These are phyloP conservation scores for Insectozyma bohioensis DNA, from an alignment of 1,139 yeast genomes.

Conservation along the genomic window DNA sequence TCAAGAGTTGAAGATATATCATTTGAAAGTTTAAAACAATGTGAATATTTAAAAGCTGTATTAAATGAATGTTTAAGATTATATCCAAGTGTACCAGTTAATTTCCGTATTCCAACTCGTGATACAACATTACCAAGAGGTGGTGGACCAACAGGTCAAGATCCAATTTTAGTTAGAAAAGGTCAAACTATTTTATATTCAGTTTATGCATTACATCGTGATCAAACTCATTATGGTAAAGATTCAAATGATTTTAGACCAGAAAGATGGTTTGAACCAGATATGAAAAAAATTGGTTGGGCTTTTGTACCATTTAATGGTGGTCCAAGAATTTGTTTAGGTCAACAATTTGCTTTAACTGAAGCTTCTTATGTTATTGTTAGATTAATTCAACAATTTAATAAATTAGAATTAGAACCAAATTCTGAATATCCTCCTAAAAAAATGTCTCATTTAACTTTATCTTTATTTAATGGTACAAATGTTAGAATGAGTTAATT, in stretches of 20 bases:
- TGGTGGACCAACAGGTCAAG: conserved; percentile 46
- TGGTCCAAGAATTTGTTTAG: conserved; percentile 61
- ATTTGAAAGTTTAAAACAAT: conserved; percentile 48
- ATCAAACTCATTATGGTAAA: conserved; percentile 40
- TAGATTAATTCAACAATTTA: conserved; percentile 38
- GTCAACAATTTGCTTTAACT: conserved; percentile 59
- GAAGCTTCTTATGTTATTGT: conserved; percentile 51
- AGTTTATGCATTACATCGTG: conserved; percentile 44
- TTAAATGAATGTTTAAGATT: conserved; percentile 51
- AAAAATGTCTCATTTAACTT: conserved; percentile 34
- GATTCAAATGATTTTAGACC: conserved; percentile 47
- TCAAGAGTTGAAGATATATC: conserved; percentile 27
- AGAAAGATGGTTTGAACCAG: conserved; percentile 48
- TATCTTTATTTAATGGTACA: conserved; percentile 29
- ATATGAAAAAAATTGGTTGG: conserved; percentile 44
- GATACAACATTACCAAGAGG: conserved; percentile 55
- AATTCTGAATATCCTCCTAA: conserved; percentile 32
- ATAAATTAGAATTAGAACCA: conserved; percentile 16
- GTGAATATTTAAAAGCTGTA: conserved; percentile 49
- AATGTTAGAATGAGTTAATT: conserved; percentile 18
- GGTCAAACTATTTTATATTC: conserved; percentile 40
- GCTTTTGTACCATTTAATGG: conserved; percentile 58
- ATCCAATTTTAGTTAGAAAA: conserved; percentile 45
- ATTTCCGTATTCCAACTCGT: conserved; percentile 42
- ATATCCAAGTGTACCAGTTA: conserved; percentile 55